Percentiles rank a stretch among this genome's conserved stretches.
phyloP scores from a whole-genome alignment of 148 eudicot species.

The Linanthus parryae region DNA sequence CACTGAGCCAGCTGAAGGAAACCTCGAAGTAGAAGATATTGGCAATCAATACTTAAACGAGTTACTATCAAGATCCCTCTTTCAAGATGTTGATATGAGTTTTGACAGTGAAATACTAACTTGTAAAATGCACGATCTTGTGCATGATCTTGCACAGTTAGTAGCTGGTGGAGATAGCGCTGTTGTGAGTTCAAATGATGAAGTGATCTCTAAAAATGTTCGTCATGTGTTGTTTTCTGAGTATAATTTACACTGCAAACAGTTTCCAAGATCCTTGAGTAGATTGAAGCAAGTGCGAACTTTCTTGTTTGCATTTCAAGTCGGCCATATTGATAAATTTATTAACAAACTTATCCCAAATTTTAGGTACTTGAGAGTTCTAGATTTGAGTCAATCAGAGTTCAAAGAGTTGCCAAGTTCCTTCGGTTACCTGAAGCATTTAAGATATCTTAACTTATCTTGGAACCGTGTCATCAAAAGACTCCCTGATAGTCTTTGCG shows the following conservation, averaged over 20 bases:
- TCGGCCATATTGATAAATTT: conserved; percentile 20
- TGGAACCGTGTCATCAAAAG: conserved; percentile 23
- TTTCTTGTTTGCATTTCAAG: conserved; percentile 14
- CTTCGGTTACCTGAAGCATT: conserved; percentile 33
- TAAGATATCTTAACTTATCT: conserved; percentile 40
- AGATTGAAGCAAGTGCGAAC: conserved; percentile 26
- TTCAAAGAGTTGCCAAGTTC: conserved; percentile 40
- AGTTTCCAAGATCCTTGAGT: conserved; percentile 16
- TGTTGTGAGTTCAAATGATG: conserved; percentile 16
- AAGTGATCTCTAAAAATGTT: conserved; percentile 16
- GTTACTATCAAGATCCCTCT: conserved; percentile 31
- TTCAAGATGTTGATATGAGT: conserved; percentile 25
- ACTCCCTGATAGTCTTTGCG: conserved; percentile 35
- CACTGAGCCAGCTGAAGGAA: conserved; percentile 7
- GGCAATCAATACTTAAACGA: conserved; percentile 22
- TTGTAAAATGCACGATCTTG: conserved; percentile 39
- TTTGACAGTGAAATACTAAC: conserved; percentile 20
- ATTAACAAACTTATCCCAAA: conserved; percentile 19
- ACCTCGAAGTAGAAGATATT: conserved; percentile 9
- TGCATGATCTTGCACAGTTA: conserved; percentile 39
- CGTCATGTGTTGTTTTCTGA: conserved; percentile 20
- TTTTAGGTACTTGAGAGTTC: conserved; percentile 24
- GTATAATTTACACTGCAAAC: conserved; percentile 13
- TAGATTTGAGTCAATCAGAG: conserved; percentile 12
- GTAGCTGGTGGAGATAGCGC: conserved; percentile 28